Base-by-base conservation (phyloP, 2,329 filamentous ascomycete species). In the Colletotrichum musicola region DNA sequence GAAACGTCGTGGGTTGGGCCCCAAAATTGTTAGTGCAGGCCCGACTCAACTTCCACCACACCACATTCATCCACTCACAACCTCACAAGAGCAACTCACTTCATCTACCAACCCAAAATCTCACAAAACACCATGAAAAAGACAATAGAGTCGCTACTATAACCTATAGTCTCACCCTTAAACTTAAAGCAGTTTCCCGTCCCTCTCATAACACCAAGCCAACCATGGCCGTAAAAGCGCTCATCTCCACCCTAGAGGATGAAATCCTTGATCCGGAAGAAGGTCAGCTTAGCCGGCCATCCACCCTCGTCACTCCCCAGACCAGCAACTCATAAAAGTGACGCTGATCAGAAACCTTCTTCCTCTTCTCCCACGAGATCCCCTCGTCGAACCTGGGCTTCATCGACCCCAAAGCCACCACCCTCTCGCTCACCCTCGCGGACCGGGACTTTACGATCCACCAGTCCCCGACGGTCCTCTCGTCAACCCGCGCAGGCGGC, bases 361-460 rank as follows among this genome's bases (percentile, higher is more conserved):
- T 95, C 44, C 86, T 98, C 63, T 98, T 97, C 83, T 91, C 93
- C 50, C 90, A 92, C 76, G 82, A 89, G 18, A 88, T 93, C 27
- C 90, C 92, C 0, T 92, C 92, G 13, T 88, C 90, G 62, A 90
- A 94, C 74, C 89, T 98, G 10, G 96, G 95, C 75, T 96, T 98
- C 80, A 82, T 98, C 71, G 91, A 97, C 77, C 83, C 92, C 16
- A 89, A 87, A 71, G 89, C 92, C 10, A 77, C 86, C 1, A 80
- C 82, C 2, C 78, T 98, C 42, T 88, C 93, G 13, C 77, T 97
- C 67, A 85, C 86, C 40, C 86, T 98, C 69, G 88, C 84, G 62
- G 90, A 86, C 63, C 85, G 85, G 60, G 93, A 97, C 75, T 89
- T 94, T 68, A 88, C 86, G 40, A 91, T 98, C 73, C 86, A 90